Conservation (phyloP, 192 early-diverging fungal genomes). For the Chytriomyces sp. region DNA sequence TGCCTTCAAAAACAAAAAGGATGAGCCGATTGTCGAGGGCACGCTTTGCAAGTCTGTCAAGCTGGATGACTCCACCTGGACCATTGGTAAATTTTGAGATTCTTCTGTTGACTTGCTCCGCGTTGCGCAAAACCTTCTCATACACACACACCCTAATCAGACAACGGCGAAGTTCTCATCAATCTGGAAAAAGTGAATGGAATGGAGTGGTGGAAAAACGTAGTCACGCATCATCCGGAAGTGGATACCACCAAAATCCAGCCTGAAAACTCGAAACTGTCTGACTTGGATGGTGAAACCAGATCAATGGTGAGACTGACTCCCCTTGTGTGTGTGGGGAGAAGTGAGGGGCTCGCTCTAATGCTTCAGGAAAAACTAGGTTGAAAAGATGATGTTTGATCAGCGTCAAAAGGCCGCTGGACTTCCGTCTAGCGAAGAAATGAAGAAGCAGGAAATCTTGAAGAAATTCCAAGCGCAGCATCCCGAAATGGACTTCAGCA, state of each 20-base stretch:
- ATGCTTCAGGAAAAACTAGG: conserved; percentile 12
- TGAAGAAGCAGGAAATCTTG: conserved; percentile 76
- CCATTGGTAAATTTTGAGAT: conserved; percentile 59
- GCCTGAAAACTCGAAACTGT: conserved; percentile 87
- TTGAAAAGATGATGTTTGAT: conserved; percentile 97
- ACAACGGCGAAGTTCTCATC: conserved; percentile 73
- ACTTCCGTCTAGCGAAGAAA: conserved; percentile 77
- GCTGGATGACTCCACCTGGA: conserved; percentile 84
- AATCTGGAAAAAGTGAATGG: conserved; percentile 85
- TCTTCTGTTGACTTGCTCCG: not conserved
- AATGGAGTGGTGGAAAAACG: conserved; percentile 88
- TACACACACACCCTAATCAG: conserved; percentile 14
- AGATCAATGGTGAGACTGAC: conserved; percentile 70
- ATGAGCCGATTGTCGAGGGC: conserved; percentile 75
- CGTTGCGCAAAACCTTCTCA: not conserved
- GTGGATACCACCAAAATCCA: conserved; percentile 88
- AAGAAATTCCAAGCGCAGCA: conserved; percentile 71
- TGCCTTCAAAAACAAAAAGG: conserved; percentile 68
- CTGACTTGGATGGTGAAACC: conserved; percentile 88
- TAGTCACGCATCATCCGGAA: conserved; percentile 73
- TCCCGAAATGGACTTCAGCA: conserved; percentile 56
- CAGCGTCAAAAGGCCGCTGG: conserved; percentile 84
- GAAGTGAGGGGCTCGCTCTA: not conserved
- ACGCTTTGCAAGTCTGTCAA: conserved; percentile 71
- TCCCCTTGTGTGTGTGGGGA: not conserved